A percentile compares a stretch with the other conserved stretches of the same genome.
Evolutionary conservation across 345 rosid genomes (phyloP).

Genomic region (Capsella bursapastoris): DNA sequence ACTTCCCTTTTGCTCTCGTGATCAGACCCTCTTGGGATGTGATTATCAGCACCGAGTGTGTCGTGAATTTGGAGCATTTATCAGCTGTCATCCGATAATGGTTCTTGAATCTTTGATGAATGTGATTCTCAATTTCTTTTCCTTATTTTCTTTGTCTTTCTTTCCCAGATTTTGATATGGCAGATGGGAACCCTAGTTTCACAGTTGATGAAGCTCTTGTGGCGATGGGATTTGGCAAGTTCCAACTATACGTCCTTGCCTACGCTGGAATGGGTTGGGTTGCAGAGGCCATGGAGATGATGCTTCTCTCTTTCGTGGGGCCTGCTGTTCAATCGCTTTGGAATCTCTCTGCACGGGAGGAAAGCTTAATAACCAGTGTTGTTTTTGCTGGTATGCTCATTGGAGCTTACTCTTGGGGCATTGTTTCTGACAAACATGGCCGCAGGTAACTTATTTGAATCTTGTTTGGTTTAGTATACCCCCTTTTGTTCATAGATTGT

Average conservation of each 20-base stretch:
- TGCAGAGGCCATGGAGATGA: constrained; percentile 97
- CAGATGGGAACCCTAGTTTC: constrained; percentile 49
- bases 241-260: constrained; percentile 66
- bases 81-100: not conserved
- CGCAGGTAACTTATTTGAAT: constrained; percentile 59
- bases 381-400: constrained; percentile 91
- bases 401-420: constrained; percentile 92
- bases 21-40: not conserved
- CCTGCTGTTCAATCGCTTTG: constrained; percentile 76
- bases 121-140: not conserved
- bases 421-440: constrained; percentile 81
- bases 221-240: constrained; percentile 82
- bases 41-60: not conserved
- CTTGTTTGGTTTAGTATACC: not conserved
- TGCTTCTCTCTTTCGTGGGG: constrained; percentile 90
- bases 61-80: not conserved
- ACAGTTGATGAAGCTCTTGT: constrained; percentile 90
- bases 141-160: not conserved
- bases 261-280: constrained; percentile 95
- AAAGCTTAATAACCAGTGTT: constrained; percentile 72
- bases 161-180: constrained; percentile 31
- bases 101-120: constrained; percentile 18
- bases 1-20: not conserved
- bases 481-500: not conserved
- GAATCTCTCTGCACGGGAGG: constrained; percentile 72